A percentile compares a stretch with the other conserved stretches of the same genome.
phyloP scores from a whole-genome alignment of 2,329 filamentous ascomycete species.

The Neocucurbitaria cava region DNA sequence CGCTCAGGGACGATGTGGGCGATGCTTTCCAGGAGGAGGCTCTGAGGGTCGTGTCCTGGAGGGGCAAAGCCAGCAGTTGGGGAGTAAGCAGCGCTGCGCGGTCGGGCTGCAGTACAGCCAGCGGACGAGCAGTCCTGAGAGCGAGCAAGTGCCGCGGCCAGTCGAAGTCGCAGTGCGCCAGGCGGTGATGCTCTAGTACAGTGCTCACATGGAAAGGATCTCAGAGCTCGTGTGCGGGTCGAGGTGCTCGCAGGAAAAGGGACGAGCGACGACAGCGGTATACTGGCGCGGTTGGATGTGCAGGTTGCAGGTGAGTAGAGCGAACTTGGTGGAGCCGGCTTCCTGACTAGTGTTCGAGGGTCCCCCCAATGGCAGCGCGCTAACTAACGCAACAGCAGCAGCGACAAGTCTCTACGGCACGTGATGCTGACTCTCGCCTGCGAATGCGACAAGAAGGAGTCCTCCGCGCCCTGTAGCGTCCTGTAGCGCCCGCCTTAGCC shows the following conservation, averaged over 20 bases:
- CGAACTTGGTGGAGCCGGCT: conserved; percentile 26
- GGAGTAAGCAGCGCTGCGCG: conserved; percentile 23
- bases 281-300: conserved; percentile 21
- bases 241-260: conserved; percentile 15
- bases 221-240: conserved; percentile 5
- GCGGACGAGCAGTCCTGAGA: conserved; percentile 20
- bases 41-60: neutral
- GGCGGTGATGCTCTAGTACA: conserved; percentile 7
- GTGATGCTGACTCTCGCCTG: conserved; percentile 21
- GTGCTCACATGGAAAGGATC: conserved; percentile 13
- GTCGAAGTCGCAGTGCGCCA: conserved; percentile 19
- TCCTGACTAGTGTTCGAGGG: conserved; percentile 11
- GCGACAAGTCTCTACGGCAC: conserved; percentile 16
- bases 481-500: conserved; percentile 15
- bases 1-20: neutral
- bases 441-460: conserved; percentile 16
- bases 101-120: conserved; percentile 21
- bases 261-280: conserved; percentile 10
- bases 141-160: conserved; percentile 15
- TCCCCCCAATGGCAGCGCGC: conserved; percentile 15
- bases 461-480: conserved; percentile 7
- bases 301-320: too few relatives aligned
- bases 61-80: conserved; percentile 9
- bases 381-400: conserved; percentile 20
- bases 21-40: conserved; percentile 1